These are phyloP conservation scores for Cercospora sojina DNA, from an alignment of 2,329 filamentous ascomycete genomes.

Conservation along the genomic window DNA sequence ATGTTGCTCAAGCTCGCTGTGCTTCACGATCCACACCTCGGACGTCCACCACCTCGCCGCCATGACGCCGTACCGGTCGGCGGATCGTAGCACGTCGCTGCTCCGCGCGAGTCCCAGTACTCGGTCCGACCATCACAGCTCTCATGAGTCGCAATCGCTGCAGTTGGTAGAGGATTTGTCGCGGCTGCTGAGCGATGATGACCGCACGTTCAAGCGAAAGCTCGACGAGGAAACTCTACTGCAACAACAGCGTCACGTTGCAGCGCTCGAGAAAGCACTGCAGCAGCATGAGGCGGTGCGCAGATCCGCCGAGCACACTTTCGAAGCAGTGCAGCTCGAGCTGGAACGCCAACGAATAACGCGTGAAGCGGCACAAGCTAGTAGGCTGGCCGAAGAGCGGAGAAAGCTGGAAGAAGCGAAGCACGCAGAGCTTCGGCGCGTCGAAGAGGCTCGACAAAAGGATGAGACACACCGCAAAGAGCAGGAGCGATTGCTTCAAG, in stretches of 20 bases:
- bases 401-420: slow-evolving; percentile 18
- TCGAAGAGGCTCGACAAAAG: slow-evolving; percentile 15
- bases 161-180: slow-evolving; percentile 21
- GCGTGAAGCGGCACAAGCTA: slow-evolving; percentile 18
- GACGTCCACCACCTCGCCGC: neutral
- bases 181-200: slow-evolving; percentile 21
- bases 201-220: slow-evolving; percentile 21
- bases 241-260: slow-evolving; percentile 25
- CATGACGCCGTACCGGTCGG: slow-evolving; percentile 22
- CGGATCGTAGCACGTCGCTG: slow-evolving; percentile 22
- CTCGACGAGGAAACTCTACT: slow-evolving; percentile 21
- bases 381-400: slow-evolving; percentile 17
- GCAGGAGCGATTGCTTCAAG: slow-evolving; percentile 14
- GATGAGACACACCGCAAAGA: slow-evolving; percentile 15
- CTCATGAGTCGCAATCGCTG: slow-evolving; percentile 2
- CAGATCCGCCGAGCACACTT: slow-evolving; percentile 19
- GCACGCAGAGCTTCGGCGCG: slow-evolving; percentile 7
- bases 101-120: slow-evolving; percentile 14
- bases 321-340: slow-evolving; percentile 22
- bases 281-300: slow-evolving; percentile 24
- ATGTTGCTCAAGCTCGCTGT: neutral
- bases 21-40: neutral
- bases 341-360: slow-evolving; percentile 17
- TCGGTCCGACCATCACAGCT: slow-evolving; percentile 10
- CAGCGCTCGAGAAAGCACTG: slow-evolving; percentile 24